Base-by-base conservation (phyloP, 2,329 filamentous ascomycete genomes). In the Penicillium sp. region DNA sequence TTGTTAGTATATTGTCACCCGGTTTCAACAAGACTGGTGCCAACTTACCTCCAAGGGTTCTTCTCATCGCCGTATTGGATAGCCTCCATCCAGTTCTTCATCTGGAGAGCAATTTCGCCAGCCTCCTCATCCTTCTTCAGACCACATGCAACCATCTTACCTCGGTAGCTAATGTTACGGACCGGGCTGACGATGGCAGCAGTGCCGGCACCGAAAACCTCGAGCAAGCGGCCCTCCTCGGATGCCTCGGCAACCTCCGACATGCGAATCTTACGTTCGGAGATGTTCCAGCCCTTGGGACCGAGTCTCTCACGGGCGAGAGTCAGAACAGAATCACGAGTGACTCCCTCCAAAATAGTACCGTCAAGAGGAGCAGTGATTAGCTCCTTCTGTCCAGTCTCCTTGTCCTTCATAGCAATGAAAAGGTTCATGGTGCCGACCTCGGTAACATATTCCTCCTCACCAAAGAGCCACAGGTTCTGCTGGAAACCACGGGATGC, bases 391-490 rank as follows among this genome's bases (percentile, higher is more conserved):
- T 92, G 84, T 8, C 93, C 94, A 12, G 91, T 94, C 74, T 89
- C 82, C 81, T 89, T 90, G 80, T 95, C 86, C 78, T 86, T 86
- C 66, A 97, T 77, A 40, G 89, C 92, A 31, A 88, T 88, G 69
- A 97, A 99, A 73, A 99, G 86, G 78, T 99, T 99, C 94, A 99
- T 99, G 55, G 94, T 97, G 69, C 94, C 94, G 54, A 97, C 94
- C 77, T 99, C 94, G 44, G 94, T 99, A 56, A 97, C 88, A 69
- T 88, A 96, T 74, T 97, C 91, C 75, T 97, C 91, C 70, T 95
- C 88, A 41, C 92, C 92, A 71, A 97, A 99, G 31, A 99, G 80
- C 94, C 94, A 99, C 51, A 99, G 82, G 77, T 97, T 99, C 80
- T 99, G 94, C 78, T 97, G 93, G 83, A 92, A 96, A 22, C 94